These are phyloP conservation scores for Elsinoe arachidis DNA, from an alignment of 2,329 filamentous ascomycete genomes.

Conservation along the genomic window DNA sequence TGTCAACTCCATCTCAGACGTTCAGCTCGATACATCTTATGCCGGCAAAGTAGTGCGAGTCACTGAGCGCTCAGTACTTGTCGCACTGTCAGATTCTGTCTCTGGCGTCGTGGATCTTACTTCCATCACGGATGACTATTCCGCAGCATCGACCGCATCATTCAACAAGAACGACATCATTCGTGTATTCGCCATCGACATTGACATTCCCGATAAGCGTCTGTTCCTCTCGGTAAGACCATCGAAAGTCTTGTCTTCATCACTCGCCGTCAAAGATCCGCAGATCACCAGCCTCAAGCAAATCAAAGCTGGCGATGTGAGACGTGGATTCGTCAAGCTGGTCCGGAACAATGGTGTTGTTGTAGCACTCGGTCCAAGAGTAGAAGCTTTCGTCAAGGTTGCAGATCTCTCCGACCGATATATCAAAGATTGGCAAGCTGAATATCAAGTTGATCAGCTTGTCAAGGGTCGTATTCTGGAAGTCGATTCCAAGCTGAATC, in stretches of 20 bases:
- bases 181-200: conserved; percentile 71
- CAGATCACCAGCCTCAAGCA: conserved; percentile 67
- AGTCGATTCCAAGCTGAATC: conserved; percentile 58
- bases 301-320: conserved; percentile 65
- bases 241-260: conserved; percentile 82
- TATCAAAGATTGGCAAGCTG: conserved; percentile 90
- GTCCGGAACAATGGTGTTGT: conserved; percentile 85
- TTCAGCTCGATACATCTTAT: conserved; percentile 72
- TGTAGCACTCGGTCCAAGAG: conserved; percentile 68
- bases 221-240: conserved; percentile 73
- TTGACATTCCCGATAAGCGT: conserved; percentile 79
- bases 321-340: conserved; percentile 87
- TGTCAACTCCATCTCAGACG: conserved; percentile 57
- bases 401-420: conserved; percentile 83
- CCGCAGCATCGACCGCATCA: conserved; percentile 63
- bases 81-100: conserved; percentile 73
- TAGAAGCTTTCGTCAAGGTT: conserved; percentile 76
- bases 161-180: conserved; percentile 80
- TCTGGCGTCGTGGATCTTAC: conserved; percentile 73
- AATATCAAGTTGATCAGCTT: conserved; percentile 80
- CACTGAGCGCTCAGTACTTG: conserved; percentile 71
- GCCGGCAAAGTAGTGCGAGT: conserved; percentile 78
- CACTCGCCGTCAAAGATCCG: conserved; percentile 67
- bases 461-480: conserved; percentile 77
- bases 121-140: conserved; percentile 80